Percentiles rank a stretch among this genome's conserved stretches.
Conservation (phyloP, 2,329 filamentous ascomycete genomes). For the Aspergillus awamori region DNA sequence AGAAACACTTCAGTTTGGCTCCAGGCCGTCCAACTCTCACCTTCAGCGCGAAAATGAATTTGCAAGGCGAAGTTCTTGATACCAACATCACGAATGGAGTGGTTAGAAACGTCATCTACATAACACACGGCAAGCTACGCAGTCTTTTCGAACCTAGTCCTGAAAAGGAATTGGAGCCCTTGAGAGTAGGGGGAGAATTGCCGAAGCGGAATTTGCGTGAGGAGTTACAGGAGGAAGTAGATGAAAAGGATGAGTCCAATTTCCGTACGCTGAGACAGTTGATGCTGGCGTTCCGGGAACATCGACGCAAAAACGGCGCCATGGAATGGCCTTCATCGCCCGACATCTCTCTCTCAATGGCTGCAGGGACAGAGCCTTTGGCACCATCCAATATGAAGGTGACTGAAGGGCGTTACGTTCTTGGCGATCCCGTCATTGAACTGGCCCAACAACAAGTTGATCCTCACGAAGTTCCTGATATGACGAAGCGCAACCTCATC, state of each 20-base stretch:
- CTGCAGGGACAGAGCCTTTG: conserved; percentile 25
- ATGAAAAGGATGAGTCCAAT: conserved; percentile 37
- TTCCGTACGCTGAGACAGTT: conserved; percentile 42
- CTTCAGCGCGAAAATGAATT: conserved; percentile 60
- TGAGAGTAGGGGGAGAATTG: conserved; percentile 37
- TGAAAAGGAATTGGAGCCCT: conserved; percentile 19
- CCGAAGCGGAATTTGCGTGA: conserved; percentile 23
- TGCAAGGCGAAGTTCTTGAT: conserved; percentile 56
- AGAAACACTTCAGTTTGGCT: conserved; percentile 58
- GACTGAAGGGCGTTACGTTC: conserved; percentile 34
- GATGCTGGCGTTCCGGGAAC: conserved; percentile 42
- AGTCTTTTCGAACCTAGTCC: conserved; percentile 39
- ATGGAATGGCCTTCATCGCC: conserved; percentile 35
- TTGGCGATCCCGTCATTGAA: conserved; percentile 49
- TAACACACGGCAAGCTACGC: conserved; percentile 52
- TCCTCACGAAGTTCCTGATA: conserved; percentile 41
- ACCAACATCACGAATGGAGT: conserved; percentile 57
- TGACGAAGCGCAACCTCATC: conserved; percentile 45
- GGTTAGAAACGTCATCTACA: conserved; percentile 56
- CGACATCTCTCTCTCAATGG: conserved; percentile 30
- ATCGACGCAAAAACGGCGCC: conserved; percentile 43
- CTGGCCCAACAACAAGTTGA: conserved; percentile 33
- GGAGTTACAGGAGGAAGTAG: conserved; percentile 31
- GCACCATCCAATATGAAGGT: conserved; percentile 35
- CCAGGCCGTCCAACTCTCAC: conserved; percentile 60